phyloP scores from a whole-genome alignment of 1,284 basidiomycete species.

The Irpex sp. region DNA sequence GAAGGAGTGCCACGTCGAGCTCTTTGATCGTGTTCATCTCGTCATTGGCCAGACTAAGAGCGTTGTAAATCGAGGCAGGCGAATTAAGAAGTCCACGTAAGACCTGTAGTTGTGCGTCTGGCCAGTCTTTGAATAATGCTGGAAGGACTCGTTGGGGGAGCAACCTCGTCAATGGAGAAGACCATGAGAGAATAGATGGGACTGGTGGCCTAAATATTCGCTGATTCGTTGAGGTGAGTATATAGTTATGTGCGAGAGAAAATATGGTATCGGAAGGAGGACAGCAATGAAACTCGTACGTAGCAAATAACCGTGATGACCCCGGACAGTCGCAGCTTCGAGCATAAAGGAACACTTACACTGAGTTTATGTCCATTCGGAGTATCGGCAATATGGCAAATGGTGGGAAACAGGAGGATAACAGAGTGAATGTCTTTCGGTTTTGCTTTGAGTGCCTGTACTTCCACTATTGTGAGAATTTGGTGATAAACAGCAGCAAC shows the following conservation, averaged over 20 bases:
- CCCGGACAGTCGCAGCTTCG: too few relatives aligned
- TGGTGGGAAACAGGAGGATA: slow-evolving; percentile 58
- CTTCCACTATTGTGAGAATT: slow-evolving; percentile 1
- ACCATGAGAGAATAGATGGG: slow-evolving; percentile 37
- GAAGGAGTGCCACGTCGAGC: slow-evolving; percentile 41
- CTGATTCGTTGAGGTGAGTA: slow-evolving; percentile 26
- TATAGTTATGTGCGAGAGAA: background rate
- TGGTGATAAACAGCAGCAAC: background rate
- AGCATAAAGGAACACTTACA: slow-evolving; percentile 19
- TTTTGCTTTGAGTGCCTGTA: slow-evolving; percentile 47
- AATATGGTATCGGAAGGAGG: too few relatives aligned
- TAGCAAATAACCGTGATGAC: too few relatives aligned
- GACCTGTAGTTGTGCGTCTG: slow-evolving; percentile 41
- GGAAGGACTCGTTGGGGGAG: slow-evolving; percentile 30
- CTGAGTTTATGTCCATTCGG: slow-evolving; percentile 48
- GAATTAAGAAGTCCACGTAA: slow-evolving; percentile 46
- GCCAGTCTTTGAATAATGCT: slow-evolving; percentile 37
- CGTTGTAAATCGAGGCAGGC: slow-evolving; percentile 40
- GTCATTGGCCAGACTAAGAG: slow-evolving; percentile 54
- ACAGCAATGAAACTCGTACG: too few relatives aligned
- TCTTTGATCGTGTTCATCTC: slow-evolving; percentile 56
- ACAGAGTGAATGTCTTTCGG: slow-evolving; percentile 30
- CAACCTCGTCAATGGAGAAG: slow-evolving; percentile 28
- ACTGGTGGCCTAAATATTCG: slow-evolving; percentile 45
- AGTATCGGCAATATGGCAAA: slow-evolving; percentile 49